Percentiles rank a stretch among this genome's conserved stretches.
Conservation (phyloP, 306 rosid genomes). For the Herpetospermum pedunculosum region DNA sequence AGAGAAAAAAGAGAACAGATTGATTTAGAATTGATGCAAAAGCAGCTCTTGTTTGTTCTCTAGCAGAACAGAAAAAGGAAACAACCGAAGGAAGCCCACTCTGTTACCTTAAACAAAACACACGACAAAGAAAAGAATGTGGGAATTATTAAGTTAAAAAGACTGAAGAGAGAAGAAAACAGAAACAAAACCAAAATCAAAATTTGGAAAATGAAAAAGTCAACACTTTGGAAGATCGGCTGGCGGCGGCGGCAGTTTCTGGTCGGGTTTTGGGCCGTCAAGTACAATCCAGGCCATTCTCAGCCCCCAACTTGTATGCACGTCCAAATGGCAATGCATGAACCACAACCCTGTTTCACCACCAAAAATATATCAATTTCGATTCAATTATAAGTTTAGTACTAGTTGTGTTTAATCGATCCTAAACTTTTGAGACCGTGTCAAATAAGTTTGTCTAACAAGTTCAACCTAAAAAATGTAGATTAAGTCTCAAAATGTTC, state of each 20-base stretch:
- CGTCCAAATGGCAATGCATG: conserved; percentile 84
- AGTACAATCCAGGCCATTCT: conserved; percentile 78
- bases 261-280: conserved; percentile 48
- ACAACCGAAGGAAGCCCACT: neutral
- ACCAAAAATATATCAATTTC: neutral
- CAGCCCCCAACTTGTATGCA: conserved; percentile 89
- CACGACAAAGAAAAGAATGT: neutral
- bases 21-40: neutral
- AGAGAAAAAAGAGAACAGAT: neutral
- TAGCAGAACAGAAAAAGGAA: neutral
- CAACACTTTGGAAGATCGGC: conserved; percentile 73
- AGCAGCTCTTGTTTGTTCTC: neutral
- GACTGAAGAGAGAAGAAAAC: no score
- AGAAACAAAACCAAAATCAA: neutral
- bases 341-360: conserved; percentile 63
- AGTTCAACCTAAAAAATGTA: neutral
- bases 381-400: no score
- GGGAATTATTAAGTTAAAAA: neutral
- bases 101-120: neutral
- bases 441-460: no score
- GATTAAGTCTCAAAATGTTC: no score
- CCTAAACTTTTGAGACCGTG: no score
- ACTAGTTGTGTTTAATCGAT: no score
- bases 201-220: conserved; percentile 12
- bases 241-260: conserved; percentile 76